Base-by-base conservation (phyloP, 1,284 basidiomycete species). In the Anthracocystis walkeri region DNA sequence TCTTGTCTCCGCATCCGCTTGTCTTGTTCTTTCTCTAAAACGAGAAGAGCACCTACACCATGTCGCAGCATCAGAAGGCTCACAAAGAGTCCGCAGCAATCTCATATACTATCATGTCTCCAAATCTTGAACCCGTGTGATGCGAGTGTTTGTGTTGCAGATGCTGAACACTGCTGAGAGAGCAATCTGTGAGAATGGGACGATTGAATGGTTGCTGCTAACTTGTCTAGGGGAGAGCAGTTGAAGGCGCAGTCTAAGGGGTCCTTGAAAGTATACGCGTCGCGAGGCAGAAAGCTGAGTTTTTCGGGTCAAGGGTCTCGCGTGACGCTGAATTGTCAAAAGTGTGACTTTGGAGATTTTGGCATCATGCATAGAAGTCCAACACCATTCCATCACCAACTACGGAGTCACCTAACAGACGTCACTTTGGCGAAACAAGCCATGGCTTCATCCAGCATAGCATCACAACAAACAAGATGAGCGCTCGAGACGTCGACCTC, bases 41-140 rank as follows among this genome's bases (percentile, higher is more conserved):
- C 64, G 58, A 64, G 10, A 38, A 38, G 35, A 58, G 46, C 70
- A 62, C 56, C 21, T 56, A 59, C 53, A 67, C 59, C 69, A 68
- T 63, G 68, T 74, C 71, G 65, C 71, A 74, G 71, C 71, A 74
- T 74, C 65, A 68, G 71, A 74, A 66, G 65, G 58, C 71, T 74
- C 65, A 61, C 71, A 66, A 74, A 74, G 65, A 74, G 71, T 68
- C 65, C 52, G 61, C 65, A 68, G 71, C 71, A 74, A 74, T 65
- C 65, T 61, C 70, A 73, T 73, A 74, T 52, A 66, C 70, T 71
- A 59, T 58, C 51, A 63, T 74, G 58, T 62, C 57, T 66, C 69
- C 59, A 66, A 71, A 46, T 27, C 7, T 6, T 20, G 20, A 20
- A 11, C 7, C 10, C 11, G 42, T 49, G 44, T 25, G 33, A 18